Evolutionary conservation across 768 basidiomycete genomes (phyloP), one percentile per base, ranked within the genome.

Genomic region (Tylopilus sp.): DNA sequence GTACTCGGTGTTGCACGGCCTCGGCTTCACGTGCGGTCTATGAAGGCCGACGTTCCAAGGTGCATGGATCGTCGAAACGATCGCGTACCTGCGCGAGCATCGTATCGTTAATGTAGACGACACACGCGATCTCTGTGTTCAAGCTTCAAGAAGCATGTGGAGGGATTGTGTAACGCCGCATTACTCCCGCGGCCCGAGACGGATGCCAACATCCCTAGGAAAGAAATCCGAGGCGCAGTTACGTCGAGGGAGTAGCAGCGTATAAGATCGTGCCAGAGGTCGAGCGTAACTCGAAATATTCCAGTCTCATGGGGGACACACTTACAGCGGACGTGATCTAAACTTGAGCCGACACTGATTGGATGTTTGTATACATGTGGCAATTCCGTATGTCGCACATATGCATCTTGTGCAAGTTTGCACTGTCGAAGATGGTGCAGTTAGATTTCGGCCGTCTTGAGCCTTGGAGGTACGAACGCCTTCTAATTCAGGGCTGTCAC

Each of bases 31-130:
- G 37, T 55, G 41, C 9, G 57, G 58, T 29, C 58, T 57, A 9
- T 58, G 52, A 1, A 58, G 53, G 21, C 57, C 53, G 9, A 52
- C 58, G 2, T 5, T 54, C 17, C 50, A 61, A 30, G 21, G 55
- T 3, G 13, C 4, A 4, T 61, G 58, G 59, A 29, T 60, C 28
- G 33, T 22, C 16, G 33, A 50, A 36, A 60, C 58, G 34, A 56
- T 60, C 7, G 11, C 9, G 8, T 52, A 60, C 41, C 26, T 60
- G 6, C 40, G 47, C 24, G 29, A 60, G 11, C 42, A 60, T 24
- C 6, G 4, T 8, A 42, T 60, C 33, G 42, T 56, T 61, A n/a
- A 50, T 38, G 1, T 55, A 58, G 25, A 51, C 48, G 1, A 34
- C 50, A 2, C 22, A 50, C 2, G 58, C n/a, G n/a, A n/a, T n/a